Conservation (phyloP, 2,329 filamentous ascomycete genomes). For the Fusarium devonianum region DNA sequence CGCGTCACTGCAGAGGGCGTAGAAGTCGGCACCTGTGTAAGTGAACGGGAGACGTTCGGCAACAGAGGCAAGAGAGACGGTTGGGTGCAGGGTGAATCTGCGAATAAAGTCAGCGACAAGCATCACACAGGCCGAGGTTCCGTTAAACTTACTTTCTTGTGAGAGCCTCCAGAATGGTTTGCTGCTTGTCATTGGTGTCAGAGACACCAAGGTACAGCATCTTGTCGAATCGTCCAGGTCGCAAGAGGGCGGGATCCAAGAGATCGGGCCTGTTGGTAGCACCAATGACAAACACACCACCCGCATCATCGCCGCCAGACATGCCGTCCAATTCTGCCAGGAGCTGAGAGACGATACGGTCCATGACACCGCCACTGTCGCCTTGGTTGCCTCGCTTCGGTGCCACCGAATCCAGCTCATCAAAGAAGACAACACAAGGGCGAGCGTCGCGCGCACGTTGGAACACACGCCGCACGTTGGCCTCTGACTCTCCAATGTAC, state of each 20-base stretch:
- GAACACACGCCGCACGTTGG: slow-evolving; percentile 89
- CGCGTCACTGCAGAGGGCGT: slow-evolving; percentile 94
- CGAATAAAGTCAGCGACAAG: slow-evolving; percentile 15
- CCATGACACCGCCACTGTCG: slow-evolving; percentile 97
- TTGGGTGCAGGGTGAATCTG: slow-evolving; percentile 84
- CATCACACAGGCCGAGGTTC: background rate
- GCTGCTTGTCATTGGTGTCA: slow-evolving; percentile 95
- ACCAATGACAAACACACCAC: slow-evolving; percentile 95
- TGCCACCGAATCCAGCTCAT: slow-evolving; percentile 91
- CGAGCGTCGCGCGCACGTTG: slow-evolving; percentile 84
- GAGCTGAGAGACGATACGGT: slow-evolving; percentile 93
- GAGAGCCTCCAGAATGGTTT: slow-evolving; percentile 90
- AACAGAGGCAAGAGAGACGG: slow-evolving; percentile 76
- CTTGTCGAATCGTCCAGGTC: slow-evolving; percentile 95
- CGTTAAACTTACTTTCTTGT: slow-evolving; percentile 79
- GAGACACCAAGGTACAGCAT: slow-evolving; percentile 97
- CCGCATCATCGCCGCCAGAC: slow-evolving; percentile 87
- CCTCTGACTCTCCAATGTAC: slow-evolving; percentile 95
- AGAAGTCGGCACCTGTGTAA: slow-evolving; percentile 97
- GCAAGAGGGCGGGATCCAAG: slow-evolving; percentile 85
- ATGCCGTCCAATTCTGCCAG: slow-evolving; percentile 96
- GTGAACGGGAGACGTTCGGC: slow-evolving; percentile 86
- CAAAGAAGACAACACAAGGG: slow-evolving; percentile 92
- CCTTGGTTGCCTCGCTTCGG: slow-evolving; percentile 97
- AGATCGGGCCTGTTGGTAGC: slow-evolving; percentile 95